Conservation (phyloP, 345 rosid species). For the Excoecaria agallocha region DNA sequence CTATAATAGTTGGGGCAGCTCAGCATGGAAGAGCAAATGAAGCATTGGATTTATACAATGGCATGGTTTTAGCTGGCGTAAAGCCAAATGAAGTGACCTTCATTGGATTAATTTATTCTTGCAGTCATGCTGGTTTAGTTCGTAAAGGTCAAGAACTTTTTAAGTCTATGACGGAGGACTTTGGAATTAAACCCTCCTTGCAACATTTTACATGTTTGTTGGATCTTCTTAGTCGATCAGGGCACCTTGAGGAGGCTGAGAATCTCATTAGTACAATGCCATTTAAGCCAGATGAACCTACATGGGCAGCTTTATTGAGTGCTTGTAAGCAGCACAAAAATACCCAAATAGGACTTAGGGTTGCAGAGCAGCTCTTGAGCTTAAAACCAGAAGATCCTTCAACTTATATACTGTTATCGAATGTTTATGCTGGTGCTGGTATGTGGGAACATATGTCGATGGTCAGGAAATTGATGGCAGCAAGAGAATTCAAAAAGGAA, state of each 20-base stretch:
- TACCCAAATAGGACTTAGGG: constrained; percentile 43
- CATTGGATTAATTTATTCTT: constrained; percentile 69
- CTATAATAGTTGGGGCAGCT: constrained; percentile 72
- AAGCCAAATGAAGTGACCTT: constrained; percentile 82
- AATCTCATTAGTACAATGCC: constrained; percentile 57
- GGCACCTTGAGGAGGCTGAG: constrained; percentile 68
- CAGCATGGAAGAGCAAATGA: constrained; percentile 71
- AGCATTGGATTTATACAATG: constrained; percentile 57
- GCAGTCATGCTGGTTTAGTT: constrained; percentile 79
- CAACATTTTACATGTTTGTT: constrained; percentile 75
- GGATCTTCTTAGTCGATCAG: constrained; percentile 81
- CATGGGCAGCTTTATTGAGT: constrained; percentile 81
- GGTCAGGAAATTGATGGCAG: constrained; percentile 55
- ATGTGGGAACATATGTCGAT: constrained; percentile 56
- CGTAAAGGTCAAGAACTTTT: constrained; percentile 56
- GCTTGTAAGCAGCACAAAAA: constrained; percentile 63
- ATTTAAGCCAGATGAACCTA: constrained; percentile 69
- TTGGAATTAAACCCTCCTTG: constrained; percentile 55
- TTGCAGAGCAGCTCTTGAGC: constrained; percentile 51
- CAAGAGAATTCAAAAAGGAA: constrained; percentile 50
- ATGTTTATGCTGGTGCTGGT: constrained; percentile 52
- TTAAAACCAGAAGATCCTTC: constrained; percentile 62
- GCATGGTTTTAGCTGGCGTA: constrained; percentile 58
- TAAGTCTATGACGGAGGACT: constrained; percentile 53
- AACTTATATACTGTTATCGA: constrained; percentile 61